Evolutionary conservation across 2,329 filamentous ascomycete genomes (phyloP), one percentile per base, ranked within the genome.

Genomic region (Triangularia verruculosa): DNA sequence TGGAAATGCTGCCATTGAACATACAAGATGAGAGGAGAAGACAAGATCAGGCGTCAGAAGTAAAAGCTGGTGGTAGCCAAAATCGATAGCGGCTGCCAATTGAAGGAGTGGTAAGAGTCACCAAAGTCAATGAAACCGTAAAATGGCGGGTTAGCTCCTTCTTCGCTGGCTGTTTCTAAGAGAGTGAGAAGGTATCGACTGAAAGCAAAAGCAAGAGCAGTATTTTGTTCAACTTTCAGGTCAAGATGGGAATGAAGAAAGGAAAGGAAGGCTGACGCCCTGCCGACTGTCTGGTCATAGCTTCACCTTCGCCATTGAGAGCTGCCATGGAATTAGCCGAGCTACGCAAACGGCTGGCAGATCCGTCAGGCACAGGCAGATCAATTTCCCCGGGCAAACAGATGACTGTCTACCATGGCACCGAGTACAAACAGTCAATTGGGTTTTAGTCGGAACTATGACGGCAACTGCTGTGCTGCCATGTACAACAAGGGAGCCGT

Each of bases 51-150:
- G 7, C 39, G 17, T 20, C 39, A 47, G 1, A 17, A 28, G 13
- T 9, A 54, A 13, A 54, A 17, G 22, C 7, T 7, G 5, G 39
- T n/a, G 6, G 2, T 20, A 20, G n/a, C n/a, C 39, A 47, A 9
- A 20, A 8, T 17, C 20, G 39, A 47, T 30, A 13, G 25, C n/a
- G n/a, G 25, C n/a, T 28, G 11, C 25, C 25, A 28, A 30, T 27
- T 30, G 20, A 53, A 34, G 13, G 32, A 59, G 34, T 61, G 52
- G 57, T 64, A 43, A 56, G 47, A 61, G 34, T 61, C 59, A 62
- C 61, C 28, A 28, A 20, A 22, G n/a, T 47, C 4, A 17, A 47
- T 47, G 39, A 47, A 47, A 47, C 39, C 9, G 6, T n/a, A 17
- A 47, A 20, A 47, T 47, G 39, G 39, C 39, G 39, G 20, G n/a